These are phyloP conservation scores for Wickerhamiella sorbophila DNA, from an alignment of 805 yeast genomes.

Conservation along the genomic window DNA sequence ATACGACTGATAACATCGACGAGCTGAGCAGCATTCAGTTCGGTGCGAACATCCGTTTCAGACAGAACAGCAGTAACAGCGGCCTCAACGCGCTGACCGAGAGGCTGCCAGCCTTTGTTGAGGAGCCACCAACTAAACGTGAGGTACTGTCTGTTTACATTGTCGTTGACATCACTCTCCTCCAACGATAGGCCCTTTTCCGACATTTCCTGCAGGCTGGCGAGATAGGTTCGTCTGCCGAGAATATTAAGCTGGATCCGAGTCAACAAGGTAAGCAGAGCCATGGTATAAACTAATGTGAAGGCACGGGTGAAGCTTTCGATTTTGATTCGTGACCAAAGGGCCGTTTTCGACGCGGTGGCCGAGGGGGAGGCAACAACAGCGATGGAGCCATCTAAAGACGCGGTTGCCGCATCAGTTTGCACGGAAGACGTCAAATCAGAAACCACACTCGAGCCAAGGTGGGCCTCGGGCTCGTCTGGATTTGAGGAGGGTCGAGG, in stretches of 20 bases:
- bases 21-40: conserved; percentile 49
- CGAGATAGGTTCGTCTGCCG: conserved; percentile 74
- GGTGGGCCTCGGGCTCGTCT: not conserved
- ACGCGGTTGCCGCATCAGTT: not conserved
- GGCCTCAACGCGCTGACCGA: conserved; percentile 38
- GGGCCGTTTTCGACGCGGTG: conserved; percentile 38
- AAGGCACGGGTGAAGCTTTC: conserved; percentile 60
- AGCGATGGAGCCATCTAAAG: conserved; percentile 12
- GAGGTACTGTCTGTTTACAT: conserved; percentile 60
- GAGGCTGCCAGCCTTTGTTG: conserved; percentile 64
- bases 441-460: not conserved
- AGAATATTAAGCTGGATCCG: conserved; percentile 76
- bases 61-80: conserved; percentile 49
- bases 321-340: conserved; percentile 74
- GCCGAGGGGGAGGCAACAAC: conserved; percentile 20
- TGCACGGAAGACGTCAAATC: conserved; percentile 9
- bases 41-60: conserved; percentile 56
- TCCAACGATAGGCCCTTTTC: conserved; percentile 17
- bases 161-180: conserved; percentile 18
- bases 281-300: conserved; percentile 51
- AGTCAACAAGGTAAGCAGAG: conserved; percentile 61
- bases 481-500: not conserved
- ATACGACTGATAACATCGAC: conserved; percentile 23
- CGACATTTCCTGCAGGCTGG: conserved; percentile 60
- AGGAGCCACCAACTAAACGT: conserved; percentile 90